phyloP scores from a whole-genome alignment of 257 asterid genomes.

The Salvia rosmarinus region DNA sequence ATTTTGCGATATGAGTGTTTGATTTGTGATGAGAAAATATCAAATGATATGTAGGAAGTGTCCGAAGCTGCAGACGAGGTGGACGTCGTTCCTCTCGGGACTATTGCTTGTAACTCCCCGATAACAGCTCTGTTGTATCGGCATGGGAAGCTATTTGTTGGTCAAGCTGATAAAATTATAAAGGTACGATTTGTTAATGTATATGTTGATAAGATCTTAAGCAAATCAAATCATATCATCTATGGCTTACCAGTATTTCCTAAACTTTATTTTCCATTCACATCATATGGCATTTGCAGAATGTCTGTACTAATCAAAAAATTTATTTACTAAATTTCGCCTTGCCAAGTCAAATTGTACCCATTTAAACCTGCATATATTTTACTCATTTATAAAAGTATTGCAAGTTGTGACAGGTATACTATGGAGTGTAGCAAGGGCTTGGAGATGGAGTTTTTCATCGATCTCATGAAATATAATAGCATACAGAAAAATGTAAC shows the following conservation, averaged over 20 bases:
- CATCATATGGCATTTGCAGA: background rate
- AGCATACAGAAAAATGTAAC: too few relatives aligned
- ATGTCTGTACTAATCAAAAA: too few relatives aligned
- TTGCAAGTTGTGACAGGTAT: slow-evolving; percentile 35
- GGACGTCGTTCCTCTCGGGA: slow-evolving; percentile 54
- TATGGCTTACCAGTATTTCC: background rate
- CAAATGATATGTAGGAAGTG: slow-evolving; percentile 51
- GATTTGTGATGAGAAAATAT: background rate
- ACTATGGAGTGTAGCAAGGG: slow-evolving; percentile 37
- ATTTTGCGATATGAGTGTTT: too few relatives aligned
- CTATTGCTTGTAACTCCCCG: slow-evolving; percentile 62
- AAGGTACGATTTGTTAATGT: slow-evolving; percentile 47
- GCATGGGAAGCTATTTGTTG: slow-evolving; percentile 74
- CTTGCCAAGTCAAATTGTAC: too few relatives aligned
- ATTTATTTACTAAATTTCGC: background rate
- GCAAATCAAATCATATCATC: background rate
- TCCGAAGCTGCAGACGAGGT: slow-evolving; percentile 45
- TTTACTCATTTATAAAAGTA: background rate
- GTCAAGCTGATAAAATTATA: slow-evolving; percentile 67
- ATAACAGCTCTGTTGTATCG: slow-evolving; percentile 60
- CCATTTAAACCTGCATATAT: background rate
- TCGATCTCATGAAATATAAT: background rate
- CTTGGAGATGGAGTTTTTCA: background rate
- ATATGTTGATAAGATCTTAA: background rate
- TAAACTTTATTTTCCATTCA: background rate